Percentiles rank a stretch among this genome's conserved stretches.
Conservation (phyloP, 805 yeast species). For the Starmera caribaea region DNA sequence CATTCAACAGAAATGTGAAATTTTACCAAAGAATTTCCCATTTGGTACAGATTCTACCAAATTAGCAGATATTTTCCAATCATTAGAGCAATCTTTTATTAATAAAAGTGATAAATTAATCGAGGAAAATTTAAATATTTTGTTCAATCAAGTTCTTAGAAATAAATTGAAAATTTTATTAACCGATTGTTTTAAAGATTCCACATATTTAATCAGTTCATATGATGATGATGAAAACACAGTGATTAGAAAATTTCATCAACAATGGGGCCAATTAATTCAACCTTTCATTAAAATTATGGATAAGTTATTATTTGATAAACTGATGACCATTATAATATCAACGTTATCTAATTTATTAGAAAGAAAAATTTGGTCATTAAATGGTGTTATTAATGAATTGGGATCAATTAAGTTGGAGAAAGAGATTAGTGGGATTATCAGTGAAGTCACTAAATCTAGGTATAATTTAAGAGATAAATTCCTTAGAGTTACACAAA, state of each 20-base stretch:
- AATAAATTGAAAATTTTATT: constrained; percentile 32
- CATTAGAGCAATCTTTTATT: constrained; percentile 15
- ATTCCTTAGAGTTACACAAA: constrained; percentile 75
- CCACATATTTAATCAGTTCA: constrained; percentile 14
- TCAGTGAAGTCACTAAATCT: constrained; percentile 56
- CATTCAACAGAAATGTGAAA: constrained; percentile 19
- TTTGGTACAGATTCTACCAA: constrained; percentile 25
- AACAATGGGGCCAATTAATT: constrained; percentile 55
- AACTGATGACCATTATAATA: constrained; percentile 41
- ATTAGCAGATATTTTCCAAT: constrained; percentile 17
- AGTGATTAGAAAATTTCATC: constrained; percentile 39
- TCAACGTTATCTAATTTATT: constrained; percentile 43
- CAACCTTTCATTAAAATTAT: constrained; percentile 56
- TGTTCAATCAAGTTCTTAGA: constrained; percentile 39
- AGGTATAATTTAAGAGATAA: constrained; percentile 68
- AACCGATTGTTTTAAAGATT: constrained; percentile 28
- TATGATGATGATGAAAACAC: constrained; percentile 26
- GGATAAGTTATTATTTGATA: constrained; percentile 41
- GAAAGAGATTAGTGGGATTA: constrained; percentile 41
- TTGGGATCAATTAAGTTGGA: constrained; percentile 59
- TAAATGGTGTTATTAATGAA: constrained; percentile 65
- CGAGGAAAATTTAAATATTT: constrained; percentile 29
- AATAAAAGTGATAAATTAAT: constrained; percentile 22
- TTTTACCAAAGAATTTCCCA: constrained; percentile 26
- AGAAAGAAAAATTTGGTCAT: constrained; percentile 59